Percentiles rank a stretch among this genome's conserved stretches.
Conservation (phyloP, 2,329 filamentous ascomycete genomes). For the Pseudogymnoascus destructans region DNA sequence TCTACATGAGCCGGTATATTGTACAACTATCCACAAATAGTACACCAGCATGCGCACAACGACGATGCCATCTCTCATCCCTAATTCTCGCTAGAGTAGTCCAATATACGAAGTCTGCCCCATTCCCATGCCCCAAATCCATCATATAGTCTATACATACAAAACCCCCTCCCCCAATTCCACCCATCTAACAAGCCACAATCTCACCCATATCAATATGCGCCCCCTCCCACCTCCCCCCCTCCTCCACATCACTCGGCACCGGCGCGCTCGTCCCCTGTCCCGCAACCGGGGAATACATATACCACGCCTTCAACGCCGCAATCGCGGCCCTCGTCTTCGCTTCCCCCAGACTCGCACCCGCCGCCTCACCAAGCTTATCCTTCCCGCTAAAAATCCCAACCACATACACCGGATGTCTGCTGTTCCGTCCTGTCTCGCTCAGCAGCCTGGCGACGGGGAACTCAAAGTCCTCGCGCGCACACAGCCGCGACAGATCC, state of each 20-base stretch:
- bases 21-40: constrained; percentile 21
- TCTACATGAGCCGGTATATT: constrained; percentile 19
- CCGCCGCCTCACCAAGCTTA: constrained; percentile 84
- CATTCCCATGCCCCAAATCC: constrained; percentile 1
- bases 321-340: constrained; percentile 69
- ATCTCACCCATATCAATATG: constrained; percentile 45
- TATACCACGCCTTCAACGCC: constrained; percentile 86
- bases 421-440: constrained; percentile 76
- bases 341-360: constrained; percentile 63
- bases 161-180: not conserved
- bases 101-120: constrained; percentile 3
- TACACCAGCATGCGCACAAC: constrained; percentile 13
- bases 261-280: constrained; percentile 29
- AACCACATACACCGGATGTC: constrained; percentile 83
- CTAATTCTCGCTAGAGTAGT: constrained; percentile 5
- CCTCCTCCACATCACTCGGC: constrained; percentile 35
- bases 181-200: constrained; percentile 23
- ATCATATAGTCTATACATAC: constrained; percentile 11
- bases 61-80: not conserved
- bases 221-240: constrained; percentile 37
- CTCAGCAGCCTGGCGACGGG: constrained; percentile 78
- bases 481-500: constrained; percentile 73
- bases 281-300: constrained; percentile 59
- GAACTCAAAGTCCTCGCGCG: constrained; percentile 74
- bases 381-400: constrained; percentile 86